Evolutionary conservation across 2,329 filamentous ascomycete genomes (phyloP), one percentile per base, ranked within the genome.

Genomic region (Aspergillus sp.): DNA sequence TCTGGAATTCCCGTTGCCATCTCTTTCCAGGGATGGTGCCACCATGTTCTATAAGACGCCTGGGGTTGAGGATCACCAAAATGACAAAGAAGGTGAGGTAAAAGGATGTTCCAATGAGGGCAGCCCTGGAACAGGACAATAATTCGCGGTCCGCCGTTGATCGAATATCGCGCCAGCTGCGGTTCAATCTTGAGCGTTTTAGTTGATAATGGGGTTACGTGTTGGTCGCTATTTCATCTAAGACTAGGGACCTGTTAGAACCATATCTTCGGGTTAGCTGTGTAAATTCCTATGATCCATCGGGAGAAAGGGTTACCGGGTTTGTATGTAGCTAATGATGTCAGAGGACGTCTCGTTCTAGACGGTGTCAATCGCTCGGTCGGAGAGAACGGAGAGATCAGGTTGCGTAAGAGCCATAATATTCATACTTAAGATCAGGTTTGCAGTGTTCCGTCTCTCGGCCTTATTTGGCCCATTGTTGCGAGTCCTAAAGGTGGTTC

Each of bases 1-100:
- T 65, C 85, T 88, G 70, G 75, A 80, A 73, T 72, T 79, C 62
- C 75, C 84, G 72, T 77, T 69, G 58, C 67, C 69, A 52, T 75
- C 70, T 49, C 76, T 77, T 66, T 85, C 83, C 46, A 82, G 73
- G 47, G 79, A 78, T 54, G 60, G 63, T 55, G 66, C 75, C 56
- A 66, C 71, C 74, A 78, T 78, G 59, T 61, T 71, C 61, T 52
- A 22, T 53, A 11, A 51, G 26, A 16, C 16, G 20, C 26, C 18
- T 18, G 12, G 22, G 11, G 22, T n/a, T 12, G 20, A 42, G 7
- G 18, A n/a, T 10, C 20, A 16, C 36, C 32, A 16, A 10, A 36
- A 6, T 36, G 10, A 14, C 3, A 10, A 12, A 14, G 4, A 12
- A 14, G 14, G 11, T 5, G 32, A 12, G 32, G 11, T 42, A 6